phyloP scores from a whole-genome alignment of 2,329 filamentous ascomycete genomes.

The Neofusicoccum sp. region DNA sequence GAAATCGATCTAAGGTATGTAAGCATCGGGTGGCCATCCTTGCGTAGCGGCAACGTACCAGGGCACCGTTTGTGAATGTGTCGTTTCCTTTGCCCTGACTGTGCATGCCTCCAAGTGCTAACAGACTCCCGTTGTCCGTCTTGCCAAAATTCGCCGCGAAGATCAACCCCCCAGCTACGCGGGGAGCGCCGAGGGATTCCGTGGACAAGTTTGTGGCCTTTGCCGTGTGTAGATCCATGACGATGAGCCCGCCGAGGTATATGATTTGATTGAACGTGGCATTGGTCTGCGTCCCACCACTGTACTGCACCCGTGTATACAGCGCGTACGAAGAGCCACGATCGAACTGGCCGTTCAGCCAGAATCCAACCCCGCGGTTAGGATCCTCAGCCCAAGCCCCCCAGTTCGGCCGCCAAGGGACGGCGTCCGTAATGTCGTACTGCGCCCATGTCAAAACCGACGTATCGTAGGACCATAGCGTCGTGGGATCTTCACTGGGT shows the following conservation, averaged over 20 bases:
- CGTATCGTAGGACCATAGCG: slow-evolving; percentile 34
- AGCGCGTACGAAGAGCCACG: neutral
- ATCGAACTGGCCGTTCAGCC: slow-evolving; percentile 5
- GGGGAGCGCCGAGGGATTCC: neutral
- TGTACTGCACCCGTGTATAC: neutral
- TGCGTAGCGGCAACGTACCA: neutral
- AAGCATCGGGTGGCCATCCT: neutral
- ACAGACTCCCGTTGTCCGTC: neutral
- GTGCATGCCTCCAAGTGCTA: neutral
- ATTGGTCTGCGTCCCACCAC: neutral
- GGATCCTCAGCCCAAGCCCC: neutral
- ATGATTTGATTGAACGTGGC: neutral
- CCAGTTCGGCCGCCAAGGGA: slow-evolving; percentile 38
- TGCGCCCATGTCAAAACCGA: slow-evolving; percentile 23
- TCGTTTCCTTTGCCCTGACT: neutral
- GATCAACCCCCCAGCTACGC: neutral
- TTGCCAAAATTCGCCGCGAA: neutral
- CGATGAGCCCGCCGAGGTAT: neutral
- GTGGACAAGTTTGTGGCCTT: slow-evolving; percentile 1
- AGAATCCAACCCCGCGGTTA: neutral
- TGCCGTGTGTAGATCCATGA: neutral
- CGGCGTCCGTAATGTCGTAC: slow-evolving; percentile 7
- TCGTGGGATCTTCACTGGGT: slow-evolving; percentile 27
- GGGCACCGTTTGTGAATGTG: neutral
- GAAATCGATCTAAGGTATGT: neutral